Conservation (phyloP, 2,329 filamentous ascomycete species). For the Paecilomyces sp. region DNA sequence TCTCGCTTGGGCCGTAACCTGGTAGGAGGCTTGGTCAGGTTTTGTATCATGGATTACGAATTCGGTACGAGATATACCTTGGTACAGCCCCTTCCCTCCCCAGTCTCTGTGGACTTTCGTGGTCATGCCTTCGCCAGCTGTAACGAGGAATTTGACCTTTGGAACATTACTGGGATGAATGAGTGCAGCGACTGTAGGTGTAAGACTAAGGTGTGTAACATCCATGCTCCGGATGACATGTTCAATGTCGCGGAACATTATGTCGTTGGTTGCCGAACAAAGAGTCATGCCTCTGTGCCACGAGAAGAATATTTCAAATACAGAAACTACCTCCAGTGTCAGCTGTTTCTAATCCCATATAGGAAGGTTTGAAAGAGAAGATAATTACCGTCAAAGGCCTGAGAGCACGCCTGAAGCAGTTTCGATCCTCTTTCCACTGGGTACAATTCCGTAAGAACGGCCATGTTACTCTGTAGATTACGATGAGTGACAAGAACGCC, state of each 20-base stretch:
- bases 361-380: not conserved
- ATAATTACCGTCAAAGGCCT: constrained; percentile 61
- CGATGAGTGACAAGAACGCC: constrained; percentile 70
- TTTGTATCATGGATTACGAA: not conserved
- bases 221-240: constrained; percentile 53
- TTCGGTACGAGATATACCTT: constrained; percentile 43
- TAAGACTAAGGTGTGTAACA: constrained; percentile 77
- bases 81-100: constrained; percentile 60
- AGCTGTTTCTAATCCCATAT: not conserved
- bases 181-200: constrained; percentile 76
- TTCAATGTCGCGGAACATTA: constrained; percentile 67
- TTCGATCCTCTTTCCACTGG: constrained; percentile 48
- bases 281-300: constrained; percentile 74
- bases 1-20: constrained; percentile 76
- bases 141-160: constrained; percentile 66
- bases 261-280: constrained; percentile 67
- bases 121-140: constrained; percentile 73
- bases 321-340: constrained; percentile 52
- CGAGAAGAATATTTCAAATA: constrained; percentile 84
- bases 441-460: constrained; percentile 59
- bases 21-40: constrained; percentile 1
- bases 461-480: constrained; percentile 71
- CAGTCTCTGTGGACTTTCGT: constrained; percentile 63
- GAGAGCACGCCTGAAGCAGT: constrained; percentile 76
- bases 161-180: constrained; percentile 63